Percentiles rank a stretch among this genome's conserved stretches.
Conservation (phyloP, 2,329 filamentous ascomycete genomes). For the Sordariomycetes sp. region DNA sequence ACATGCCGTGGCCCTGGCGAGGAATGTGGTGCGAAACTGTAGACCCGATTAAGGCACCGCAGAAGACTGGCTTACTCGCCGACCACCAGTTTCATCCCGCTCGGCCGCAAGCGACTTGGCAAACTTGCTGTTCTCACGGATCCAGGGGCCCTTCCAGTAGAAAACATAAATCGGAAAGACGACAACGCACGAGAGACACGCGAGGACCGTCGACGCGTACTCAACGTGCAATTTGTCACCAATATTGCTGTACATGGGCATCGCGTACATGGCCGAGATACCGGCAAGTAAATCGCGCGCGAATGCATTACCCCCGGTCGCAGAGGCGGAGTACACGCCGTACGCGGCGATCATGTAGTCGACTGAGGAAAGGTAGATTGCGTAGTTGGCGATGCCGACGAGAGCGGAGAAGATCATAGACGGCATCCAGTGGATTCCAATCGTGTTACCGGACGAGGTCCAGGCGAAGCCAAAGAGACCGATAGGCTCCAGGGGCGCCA, state of each 20-base stretch:
- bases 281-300: not conserved
- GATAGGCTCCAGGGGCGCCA: not conserved
- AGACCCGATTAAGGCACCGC: not conserved
- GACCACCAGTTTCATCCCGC: not conserved
- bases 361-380: not conserved
- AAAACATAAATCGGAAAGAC: not conserved
- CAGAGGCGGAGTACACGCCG: not conserved
- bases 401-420: not conserved
- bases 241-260: not conserved
- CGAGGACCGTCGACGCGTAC: not conserved
- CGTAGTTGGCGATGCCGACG: not conserved
- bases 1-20: too few species aligned
- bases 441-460: not conserved
- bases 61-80: not conserved
- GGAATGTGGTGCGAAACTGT: too few species aligned
- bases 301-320: not conserved
- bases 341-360: not conserved
- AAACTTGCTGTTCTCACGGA: not conserved
- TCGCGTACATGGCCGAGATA: not conserved
- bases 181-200: not conserved
- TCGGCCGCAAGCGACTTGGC: not conserved
- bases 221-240: not conserved
- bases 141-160: not conserved
- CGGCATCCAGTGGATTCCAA: not conserved
- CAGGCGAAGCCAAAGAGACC: not conserved